Percentiles rank a stretch among this genome's conserved stretches.
Evolutionary conservation across 176 grass and related monocot genomes (phyloP).

Genomic region (Hordeum vulgare): DNA sequence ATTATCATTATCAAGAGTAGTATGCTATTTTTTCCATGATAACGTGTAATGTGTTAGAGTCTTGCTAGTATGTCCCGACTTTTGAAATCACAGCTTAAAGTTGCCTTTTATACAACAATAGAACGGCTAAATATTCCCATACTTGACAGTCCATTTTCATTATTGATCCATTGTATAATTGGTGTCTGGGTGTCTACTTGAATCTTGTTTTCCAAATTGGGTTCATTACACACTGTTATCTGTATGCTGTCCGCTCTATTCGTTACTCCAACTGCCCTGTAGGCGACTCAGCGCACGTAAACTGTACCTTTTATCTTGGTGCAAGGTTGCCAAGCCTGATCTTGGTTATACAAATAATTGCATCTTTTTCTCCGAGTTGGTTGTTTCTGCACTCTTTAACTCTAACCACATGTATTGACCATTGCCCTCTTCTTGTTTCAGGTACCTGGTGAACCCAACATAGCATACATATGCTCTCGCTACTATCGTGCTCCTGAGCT

Average conservation of each 20-base stretch:
- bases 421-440: neutral
- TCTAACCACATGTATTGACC: neutral
- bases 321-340: neutral
- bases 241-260: neutral
- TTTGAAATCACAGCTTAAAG: neutral
- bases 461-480: slow-evolving; percentile 69
- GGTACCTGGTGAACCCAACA: slow-evolving; percentile 54
- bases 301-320: neutral
- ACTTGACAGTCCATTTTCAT: neutral
- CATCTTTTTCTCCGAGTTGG: neutral
- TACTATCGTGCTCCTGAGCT: slow-evolving; percentile 74
- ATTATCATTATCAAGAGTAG: neutral
- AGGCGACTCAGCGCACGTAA: neutral
- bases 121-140: neutral
- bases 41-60: neutral
- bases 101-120: neutral
- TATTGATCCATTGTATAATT: neutral
- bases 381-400: neutral
- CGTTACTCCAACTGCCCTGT: neutral
- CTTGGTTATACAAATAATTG: neutral
- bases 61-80: neutral
- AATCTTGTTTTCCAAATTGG: neutral
- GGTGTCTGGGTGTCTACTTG: neutral
- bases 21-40: neutral
- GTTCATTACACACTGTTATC: slow-evolving; percentile 1